A percentile compares a stretch with the other conserved stretches of the same genome.
These are phyloP conservation scores for Acacia pycnantha DNA, from an alignment of 331 rosid genomes.

Conservation along the genomic window DNA sequence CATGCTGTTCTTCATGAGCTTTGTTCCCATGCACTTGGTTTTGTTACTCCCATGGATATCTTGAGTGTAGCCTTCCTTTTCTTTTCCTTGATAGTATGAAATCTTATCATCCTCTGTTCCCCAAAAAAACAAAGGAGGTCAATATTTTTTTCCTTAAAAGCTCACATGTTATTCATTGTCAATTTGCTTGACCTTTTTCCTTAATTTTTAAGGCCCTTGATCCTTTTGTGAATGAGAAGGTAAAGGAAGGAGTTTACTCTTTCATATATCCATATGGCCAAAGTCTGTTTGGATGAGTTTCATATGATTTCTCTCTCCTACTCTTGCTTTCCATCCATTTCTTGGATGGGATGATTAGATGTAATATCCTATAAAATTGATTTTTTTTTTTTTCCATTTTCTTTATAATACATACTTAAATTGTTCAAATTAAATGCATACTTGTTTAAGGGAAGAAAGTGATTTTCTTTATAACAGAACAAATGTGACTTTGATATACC, in stretches of 20 bases:
- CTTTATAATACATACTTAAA: neutral
- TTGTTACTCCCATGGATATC: slow-evolving; percentile 29
- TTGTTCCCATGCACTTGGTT: slow-evolving; percentile 6
- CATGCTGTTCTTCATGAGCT: slow-evolving; percentile 46
- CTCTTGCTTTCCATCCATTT: neutral
- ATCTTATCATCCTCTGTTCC: neutral
- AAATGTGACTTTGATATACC: neutral
- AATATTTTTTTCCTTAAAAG: neutral
- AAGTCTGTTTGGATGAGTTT: neutral
- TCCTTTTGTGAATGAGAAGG: neutral
- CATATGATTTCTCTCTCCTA: neutral
- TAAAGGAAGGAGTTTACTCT: neutral
- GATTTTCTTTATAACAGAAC: neutral
- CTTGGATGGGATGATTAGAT: neutral
- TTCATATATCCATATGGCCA: neutral
- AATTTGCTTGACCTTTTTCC: neutral
- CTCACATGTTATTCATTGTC: neutral
- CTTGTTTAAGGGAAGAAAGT: neutral
- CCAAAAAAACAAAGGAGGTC: neutral
- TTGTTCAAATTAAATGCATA: neutral
- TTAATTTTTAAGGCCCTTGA: neutral
- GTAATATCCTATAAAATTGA: neutral
- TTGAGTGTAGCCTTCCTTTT: slow-evolving; percentile 22
- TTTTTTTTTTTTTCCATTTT: neutral
- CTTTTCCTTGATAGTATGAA: slow-evolving; percentile 4